Evolutionary conservation across 768 basidiomycete genomes (phyloP), one percentile per base, ranked within the genome.

Genomic region (Phallus indusiatus): DNA sequence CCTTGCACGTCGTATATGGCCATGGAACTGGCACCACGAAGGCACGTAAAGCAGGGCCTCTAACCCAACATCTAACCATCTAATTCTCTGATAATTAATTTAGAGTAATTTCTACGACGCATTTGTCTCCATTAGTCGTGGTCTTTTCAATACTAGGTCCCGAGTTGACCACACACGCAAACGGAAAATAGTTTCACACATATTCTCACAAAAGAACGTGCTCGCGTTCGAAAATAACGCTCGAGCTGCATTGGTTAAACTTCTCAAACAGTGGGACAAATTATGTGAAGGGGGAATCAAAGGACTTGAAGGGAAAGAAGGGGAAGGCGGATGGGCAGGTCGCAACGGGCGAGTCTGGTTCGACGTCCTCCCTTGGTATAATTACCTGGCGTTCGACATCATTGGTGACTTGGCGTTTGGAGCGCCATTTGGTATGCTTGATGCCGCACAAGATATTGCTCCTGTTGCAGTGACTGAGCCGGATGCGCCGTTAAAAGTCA

Each of bases 361-460:
- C 37, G 86, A 90, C 66, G 81, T 78, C 64, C 72, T 90, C 20
- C 86, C 87, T 46, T 90, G 81, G 82, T 79, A 73, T 69, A 84
- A 84, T 67, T 83, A 78, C 65, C 74, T 85, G 28, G 82, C 83
- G 0, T 86, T 86, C 64, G 84, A 86, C 69, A 90, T 92, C 64
- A 88, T 93, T 48, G 90, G 78, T 46, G 89, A 93, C 69, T 78
- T 93, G 14, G 87, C 90, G 0, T 94, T 94, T 64, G 92, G 92
- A 1, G 81, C 82, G 1, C 88, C 92, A 0, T 95, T 95, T 65
- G 90, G 90, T 17, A 95, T 95, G 92, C 75, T 94, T 61, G 66
- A 80, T 55, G 80, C 85, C 6, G 85, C 80, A 22, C 82, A 81
- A 55, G 90, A 94, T 66, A 76, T 81, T 9, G 89, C 87, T 1